Percentiles rank a stretch among this genome's conserved stretches.
These are phyloP conservation scores for Acacia confusa DNA, from an alignment of 306 rosid species.

Conservation along the genomic window DNA sequence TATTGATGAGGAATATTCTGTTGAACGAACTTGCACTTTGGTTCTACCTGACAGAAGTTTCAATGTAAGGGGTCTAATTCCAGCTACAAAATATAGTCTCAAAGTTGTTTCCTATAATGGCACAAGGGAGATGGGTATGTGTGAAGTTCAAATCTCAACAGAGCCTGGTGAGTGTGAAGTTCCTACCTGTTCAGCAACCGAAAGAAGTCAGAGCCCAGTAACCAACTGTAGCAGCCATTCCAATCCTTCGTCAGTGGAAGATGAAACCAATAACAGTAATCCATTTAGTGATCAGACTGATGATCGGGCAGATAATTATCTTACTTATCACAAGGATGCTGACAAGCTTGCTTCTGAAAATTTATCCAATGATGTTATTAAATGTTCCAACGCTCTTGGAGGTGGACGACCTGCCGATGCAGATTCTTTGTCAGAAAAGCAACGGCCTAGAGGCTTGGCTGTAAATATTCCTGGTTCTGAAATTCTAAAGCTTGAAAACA, in stretches of 20 bases:
- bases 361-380: conserved; percentile 51
- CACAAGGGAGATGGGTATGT: conserved; percentile 38
- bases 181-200: conserved; percentile 56
- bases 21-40: conserved; percentile 57
- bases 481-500: conserved; percentile 47
- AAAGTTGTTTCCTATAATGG: conserved; percentile 55
- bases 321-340: conserved; percentile 50
- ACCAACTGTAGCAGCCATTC: conserved; percentile 92
- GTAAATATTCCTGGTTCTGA: conserved; percentile 47
- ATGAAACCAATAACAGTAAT: conserved; percentile 80
- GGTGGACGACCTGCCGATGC: conserved; percentile 44
- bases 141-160: conserved; percentile 69
- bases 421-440: conserved; percentile 69
- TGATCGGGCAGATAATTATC: conserved; percentile 59
- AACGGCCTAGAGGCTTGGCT: conserved; percentile 38
- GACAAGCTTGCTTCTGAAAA: conserved; percentile 49
- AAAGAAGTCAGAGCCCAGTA: conserved; percentile 85
- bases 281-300: conserved; percentile 67
- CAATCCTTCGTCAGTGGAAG: conserved; percentile 95
- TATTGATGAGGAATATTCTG: conserved; percentile 53
- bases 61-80: conserved; percentile 54
- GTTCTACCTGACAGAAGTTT: conserved; percentile 57
- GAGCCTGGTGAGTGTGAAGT: conserved; percentile 57
- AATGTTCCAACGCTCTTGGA: conserved; percentile 41
- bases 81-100: conserved; percentile 76